Conservation (phyloP, 192 early-diverging fungal species). For the Podila minutissima region DNA sequence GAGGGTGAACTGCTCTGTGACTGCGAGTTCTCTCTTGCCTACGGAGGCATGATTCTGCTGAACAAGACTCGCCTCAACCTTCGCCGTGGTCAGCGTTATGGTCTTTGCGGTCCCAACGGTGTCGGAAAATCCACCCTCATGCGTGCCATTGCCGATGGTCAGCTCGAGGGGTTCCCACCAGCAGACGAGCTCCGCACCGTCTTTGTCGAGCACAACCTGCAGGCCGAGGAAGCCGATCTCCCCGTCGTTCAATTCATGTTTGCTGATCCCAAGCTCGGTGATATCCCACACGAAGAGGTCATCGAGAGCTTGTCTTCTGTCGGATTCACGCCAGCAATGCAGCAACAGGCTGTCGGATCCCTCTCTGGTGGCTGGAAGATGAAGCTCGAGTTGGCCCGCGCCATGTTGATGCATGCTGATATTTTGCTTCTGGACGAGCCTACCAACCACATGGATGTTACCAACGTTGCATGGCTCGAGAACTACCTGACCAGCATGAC, state of each 20-base stretch:
- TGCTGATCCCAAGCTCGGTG: slow-evolving; percentile 59
- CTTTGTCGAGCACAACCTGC: slow-evolving; percentile 79
- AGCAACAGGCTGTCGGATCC: slow-evolving; percentile 69
- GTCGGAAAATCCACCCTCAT: slow-evolving; percentile 85
- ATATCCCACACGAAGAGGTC: slow-evolving; percentile 61
- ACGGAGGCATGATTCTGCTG: slow-evolving; percentile 80
- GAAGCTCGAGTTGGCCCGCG: slow-evolving; percentile 87
- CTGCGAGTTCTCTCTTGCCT: slow-evolving; percentile 83
- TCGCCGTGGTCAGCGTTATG: slow-evolving; percentile 80
- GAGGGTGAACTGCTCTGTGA: slow-evolving; percentile 66
- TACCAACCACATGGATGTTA: slow-evolving; percentile 82
- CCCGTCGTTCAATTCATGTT: slow-evolving; percentile 73
- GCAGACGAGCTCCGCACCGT: slow-evolving; percentile 73
- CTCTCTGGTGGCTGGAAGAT: slow-evolving; percentile 90
- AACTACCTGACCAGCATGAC: slow-evolving; percentile 74
- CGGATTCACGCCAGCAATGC: slow-evolving; percentile 70
- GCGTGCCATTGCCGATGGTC: slow-evolving; percentile 83
- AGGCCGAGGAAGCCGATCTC: slow-evolving; percentile 73
- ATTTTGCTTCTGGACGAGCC: slow-evolving; percentile 85
- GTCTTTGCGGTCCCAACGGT: slow-evolving; percentile 82
- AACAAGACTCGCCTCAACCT: slow-evolving; percentile 68
- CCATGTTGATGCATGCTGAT: slow-evolving; percentile 84
- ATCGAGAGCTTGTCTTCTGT: slow-evolving; percentile 55
- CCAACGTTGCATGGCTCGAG: slow-evolving; percentile 61
- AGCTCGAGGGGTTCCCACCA: slow-evolving; percentile 74